Evolutionary conservation across 768 basidiomycete species (phyloP).

Genomic region (Amanita rubescens): DNA sequence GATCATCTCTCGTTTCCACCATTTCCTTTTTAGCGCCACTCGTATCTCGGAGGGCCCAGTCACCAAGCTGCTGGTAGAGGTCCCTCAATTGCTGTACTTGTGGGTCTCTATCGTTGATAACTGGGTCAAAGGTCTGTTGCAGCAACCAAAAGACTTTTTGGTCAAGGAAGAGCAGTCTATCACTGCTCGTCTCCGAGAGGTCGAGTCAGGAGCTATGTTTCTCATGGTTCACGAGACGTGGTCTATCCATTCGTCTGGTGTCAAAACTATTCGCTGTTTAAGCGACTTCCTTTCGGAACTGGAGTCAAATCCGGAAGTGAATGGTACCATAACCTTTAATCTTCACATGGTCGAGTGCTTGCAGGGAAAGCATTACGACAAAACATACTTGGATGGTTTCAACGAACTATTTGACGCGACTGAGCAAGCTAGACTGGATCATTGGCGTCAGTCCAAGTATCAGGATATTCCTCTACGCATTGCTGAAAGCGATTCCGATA

Average conservation of each 20-base stretch:
- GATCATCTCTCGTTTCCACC: slow-evolving; percentile 58
- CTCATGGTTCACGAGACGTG: slow-evolving; percentile 53
- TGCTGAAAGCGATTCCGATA: slow-evolving; percentile 60
- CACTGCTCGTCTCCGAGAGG: slow-evolving; percentile 44
- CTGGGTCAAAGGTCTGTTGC: slow-evolving; percentile 50
- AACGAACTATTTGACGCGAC: slow-evolving; percentile 59
- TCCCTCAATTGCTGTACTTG: slow-evolving; percentile 54
- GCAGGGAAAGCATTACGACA: slow-evolving; percentile 39
- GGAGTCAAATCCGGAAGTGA: slow-evolving; percentile 21
- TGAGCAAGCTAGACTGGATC: slow-evolving; percentile 53
- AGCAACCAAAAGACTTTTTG: slow-evolving; percentile 29
- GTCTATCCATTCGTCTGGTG: slow-evolving; percentile 49
- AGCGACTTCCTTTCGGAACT: slow-evolving; percentile 41
- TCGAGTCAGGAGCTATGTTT: slow-evolving; percentile 71
- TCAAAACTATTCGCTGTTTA: slow-evolving; percentile 56
- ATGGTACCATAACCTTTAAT: slow-evolving; percentile 18
- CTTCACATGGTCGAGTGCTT: slow-evolving; percentile 45
- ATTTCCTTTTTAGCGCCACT: slow-evolving; percentile 67
- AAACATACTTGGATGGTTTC: slow-evolving; percentile 48
- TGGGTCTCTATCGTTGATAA: slow-evolving; percentile 69
- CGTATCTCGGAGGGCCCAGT: slow-evolving; percentile 59
- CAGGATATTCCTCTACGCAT: slow-evolving; percentile 56
- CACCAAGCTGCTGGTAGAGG: slow-evolving; percentile 58
- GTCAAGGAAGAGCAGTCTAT: slow-evolving; percentile 36
- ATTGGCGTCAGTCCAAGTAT: slow-evolving; percentile 55